A percentile compares a stretch with the other conserved stretches of the same genome.
phyloP scores from a whole-genome alignment of 2,329 filamentous ascomycete species.

The Thermoascus crustaceus region DNA sequence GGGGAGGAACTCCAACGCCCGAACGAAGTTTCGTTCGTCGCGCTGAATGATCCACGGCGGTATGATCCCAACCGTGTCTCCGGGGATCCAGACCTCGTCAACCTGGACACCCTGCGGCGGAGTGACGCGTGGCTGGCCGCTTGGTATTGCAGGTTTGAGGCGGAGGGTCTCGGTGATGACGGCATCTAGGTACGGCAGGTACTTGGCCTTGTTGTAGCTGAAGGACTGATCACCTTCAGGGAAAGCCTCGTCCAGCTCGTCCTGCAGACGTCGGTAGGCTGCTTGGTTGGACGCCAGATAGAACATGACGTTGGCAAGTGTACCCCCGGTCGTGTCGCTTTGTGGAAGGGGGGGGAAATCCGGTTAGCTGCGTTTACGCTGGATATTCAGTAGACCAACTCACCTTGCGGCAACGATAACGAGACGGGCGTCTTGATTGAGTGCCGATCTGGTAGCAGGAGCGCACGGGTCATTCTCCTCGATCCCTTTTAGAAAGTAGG shows the following conservation, averaged over 20 bases:
- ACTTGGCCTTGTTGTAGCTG: constrained; percentile 6
- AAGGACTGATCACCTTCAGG: constrained; percentile 7
- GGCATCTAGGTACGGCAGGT: constrained; percentile 18
- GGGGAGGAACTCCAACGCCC: constrained; percentile 15
- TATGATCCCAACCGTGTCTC: constrained; percentile 15
- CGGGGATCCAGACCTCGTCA: constrained; percentile 23
- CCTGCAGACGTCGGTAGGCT: constrained; percentile 23
- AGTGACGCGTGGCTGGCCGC: constrained; percentile 30
- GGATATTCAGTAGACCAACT: not conserved
- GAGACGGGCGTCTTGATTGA: constrained; percentile 11
- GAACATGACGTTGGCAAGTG: constrained; percentile 25
- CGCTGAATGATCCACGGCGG: constrained; percentile 15
- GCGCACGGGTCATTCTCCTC: constrained; percentile 9
- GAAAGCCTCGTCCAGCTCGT: constrained; percentile 21
- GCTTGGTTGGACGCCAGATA: constrained; percentile 24
- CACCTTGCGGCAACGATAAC: constrained; percentile 11
- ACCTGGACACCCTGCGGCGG: constrained; percentile 25
- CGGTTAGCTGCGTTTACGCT: not conserved
- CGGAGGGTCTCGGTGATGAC: constrained; percentile 30
- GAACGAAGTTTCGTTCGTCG: constrained; percentile 6
- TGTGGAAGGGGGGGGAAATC: not conserved
- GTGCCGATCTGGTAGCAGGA: constrained; percentile 6
- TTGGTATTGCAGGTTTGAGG: constrained; percentile 30
- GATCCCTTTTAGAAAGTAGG: constrained; percentile 12
- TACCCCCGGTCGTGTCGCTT: constrained; percentile 30